Evolutionary conservation across 371 early-diverging fungal genomes (phyloP).

Genomic region (Mucor piriformis): DNA sequence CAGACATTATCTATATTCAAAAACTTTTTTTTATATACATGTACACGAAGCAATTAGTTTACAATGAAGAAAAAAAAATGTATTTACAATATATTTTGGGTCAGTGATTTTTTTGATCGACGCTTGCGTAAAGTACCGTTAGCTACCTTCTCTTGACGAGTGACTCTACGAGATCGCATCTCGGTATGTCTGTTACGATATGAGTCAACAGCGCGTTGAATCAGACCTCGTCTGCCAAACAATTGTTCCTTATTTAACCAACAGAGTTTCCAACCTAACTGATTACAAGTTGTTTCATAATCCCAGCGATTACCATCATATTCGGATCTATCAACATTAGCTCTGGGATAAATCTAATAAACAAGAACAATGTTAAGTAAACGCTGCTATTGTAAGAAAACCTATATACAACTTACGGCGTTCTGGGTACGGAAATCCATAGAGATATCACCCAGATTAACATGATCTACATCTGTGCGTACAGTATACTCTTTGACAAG

Average conservation of each 20-base stretch:
- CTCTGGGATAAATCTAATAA: slow-evolving; percentile 77
- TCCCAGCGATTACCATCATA: slow-evolving; percentile 89
- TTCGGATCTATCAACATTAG: slow-evolving; percentile 58
- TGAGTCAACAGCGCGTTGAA: slow-evolving; percentile 91
- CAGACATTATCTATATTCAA: too few species aligned
- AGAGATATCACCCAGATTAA: slow-evolving; percentile 16
- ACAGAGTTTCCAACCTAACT: slow-evolving; percentile 87
- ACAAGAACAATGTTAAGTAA: neutral
- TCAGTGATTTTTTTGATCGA: slow-evolving; percentile 24
- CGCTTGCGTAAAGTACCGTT: slow-evolving; percentile 69
- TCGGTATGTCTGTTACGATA: slow-evolving; percentile 80
- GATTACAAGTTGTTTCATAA: slow-evolving; percentile 88
- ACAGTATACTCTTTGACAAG: slow-evolving; percentile 70
- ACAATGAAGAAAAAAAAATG: neutral
- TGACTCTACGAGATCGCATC: slow-evolving; percentile 71
- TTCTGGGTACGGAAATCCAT: slow-evolving; percentile 25
- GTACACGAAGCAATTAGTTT: too few species aligned
- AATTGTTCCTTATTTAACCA: slow-evolving; percentile 78
- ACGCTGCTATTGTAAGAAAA: neutral
- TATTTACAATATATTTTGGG: neutral
- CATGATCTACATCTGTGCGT: slow-evolving; percentile 61
- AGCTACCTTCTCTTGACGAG: slow-evolving; percentile 73
- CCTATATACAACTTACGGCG: slow-evolving; percentile 8
- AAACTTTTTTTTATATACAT: too few species aligned
- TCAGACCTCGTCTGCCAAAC: slow-evolving; percentile 78